phyloP scores from a whole-genome alignment of 78 protist species.

The slime mould (Dictyostelium discoideum) region DNA sequence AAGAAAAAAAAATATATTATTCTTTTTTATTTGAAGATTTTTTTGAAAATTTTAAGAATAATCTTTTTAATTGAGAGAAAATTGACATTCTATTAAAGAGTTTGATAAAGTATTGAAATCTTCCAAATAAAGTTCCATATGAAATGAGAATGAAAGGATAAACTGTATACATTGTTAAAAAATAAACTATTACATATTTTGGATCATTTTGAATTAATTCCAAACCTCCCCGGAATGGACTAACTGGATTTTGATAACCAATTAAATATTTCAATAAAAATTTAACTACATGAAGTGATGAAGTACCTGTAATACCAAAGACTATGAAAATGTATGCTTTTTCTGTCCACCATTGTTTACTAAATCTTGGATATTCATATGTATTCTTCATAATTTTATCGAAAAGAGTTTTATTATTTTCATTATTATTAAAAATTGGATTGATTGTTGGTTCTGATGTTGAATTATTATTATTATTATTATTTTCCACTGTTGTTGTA shows the following conservation, averaged over 20 bases:
- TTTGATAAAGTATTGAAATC: slow-evolving; percentile 52
- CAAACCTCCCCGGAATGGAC: background rate
- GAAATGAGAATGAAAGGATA: slow-evolving; percentile 57
- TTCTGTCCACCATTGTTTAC: slow-evolving; percentile 45
- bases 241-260: slow-evolving; percentile 45
- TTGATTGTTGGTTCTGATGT: background rate
- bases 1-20: background rate
- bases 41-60: background rate
- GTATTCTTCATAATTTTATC: slow-evolving; percentile 53
- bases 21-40: background rate
- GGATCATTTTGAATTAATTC: background rate
- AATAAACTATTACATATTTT: slow-evolving; percentile 16
- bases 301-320: slow-evolving; percentile 62
- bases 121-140: slow-evolving; percentile 60
- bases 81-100: slow-evolving; percentile 35
- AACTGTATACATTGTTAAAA: slow-evolving; percentile 49
- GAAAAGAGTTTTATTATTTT: slow-evolving; percentile 6
- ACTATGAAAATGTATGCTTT: slow-evolving; percentile 1
- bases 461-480: background rate
- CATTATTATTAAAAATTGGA: background rate
- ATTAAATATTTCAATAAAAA: slow-evolving; percentile 6
- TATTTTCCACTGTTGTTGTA: background rate
- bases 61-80: slow-evolving; percentile 11
- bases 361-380: slow-evolving; percentile 62
- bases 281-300: slow-evolving; percentile 30